Conservation (phyloP, 345 rosid genomes). For the Limnanthes douglasii region DNA sequence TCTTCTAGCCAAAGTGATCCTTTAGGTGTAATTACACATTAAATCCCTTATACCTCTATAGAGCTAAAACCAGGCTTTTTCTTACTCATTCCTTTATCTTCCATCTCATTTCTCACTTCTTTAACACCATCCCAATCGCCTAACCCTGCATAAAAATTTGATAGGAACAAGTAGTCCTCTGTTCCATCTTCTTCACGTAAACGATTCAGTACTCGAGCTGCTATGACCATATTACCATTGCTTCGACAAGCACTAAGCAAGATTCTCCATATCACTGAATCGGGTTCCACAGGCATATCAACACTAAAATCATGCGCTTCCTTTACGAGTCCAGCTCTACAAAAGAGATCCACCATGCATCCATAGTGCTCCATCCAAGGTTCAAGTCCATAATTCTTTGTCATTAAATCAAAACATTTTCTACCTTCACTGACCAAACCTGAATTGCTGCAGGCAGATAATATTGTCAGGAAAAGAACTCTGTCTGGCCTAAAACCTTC, state of each 20-base stretch:
- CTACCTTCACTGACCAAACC: conserved; percentile 57
- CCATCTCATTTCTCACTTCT: conserved; percentile 50
- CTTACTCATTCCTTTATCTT: conserved; percentile 39
- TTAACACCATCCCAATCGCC: conserved; percentile 59
- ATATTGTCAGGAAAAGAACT: conserved; percentile 47
- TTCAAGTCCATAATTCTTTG: conserved; percentile 17
- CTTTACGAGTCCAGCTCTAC: conserved; percentile 54
- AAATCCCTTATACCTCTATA: conserved; percentile 16
- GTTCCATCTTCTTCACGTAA: conserved; percentile 37
- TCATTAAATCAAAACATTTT: conserved; percentile 42
- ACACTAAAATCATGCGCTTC: conserved; percentile 49
- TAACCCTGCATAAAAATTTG: conserved; percentile 55
- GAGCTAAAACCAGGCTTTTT: conserved; percentile 26
- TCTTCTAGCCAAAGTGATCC: no score
- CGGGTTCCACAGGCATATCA: conserved; percentile 60
- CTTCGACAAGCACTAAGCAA: conserved; percentile 70
- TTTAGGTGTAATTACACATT: no score
- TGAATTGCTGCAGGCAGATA: conserved; percentile 61
- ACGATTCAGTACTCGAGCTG: conserved; percentile 46
- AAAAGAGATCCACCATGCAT: conserved; percentile 62
- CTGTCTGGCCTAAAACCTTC: conserved; percentile 46
- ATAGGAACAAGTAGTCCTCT: conserved; percentile 65
- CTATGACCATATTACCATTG: conserved; percentile 28
- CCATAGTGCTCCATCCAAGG: conserved; percentile 72
- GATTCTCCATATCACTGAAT: conserved; percentile 71